Evolutionary conservation across 176 grass and related monocot species (phyloP).

Genomic region (Panicum miliaceum): DNA sequence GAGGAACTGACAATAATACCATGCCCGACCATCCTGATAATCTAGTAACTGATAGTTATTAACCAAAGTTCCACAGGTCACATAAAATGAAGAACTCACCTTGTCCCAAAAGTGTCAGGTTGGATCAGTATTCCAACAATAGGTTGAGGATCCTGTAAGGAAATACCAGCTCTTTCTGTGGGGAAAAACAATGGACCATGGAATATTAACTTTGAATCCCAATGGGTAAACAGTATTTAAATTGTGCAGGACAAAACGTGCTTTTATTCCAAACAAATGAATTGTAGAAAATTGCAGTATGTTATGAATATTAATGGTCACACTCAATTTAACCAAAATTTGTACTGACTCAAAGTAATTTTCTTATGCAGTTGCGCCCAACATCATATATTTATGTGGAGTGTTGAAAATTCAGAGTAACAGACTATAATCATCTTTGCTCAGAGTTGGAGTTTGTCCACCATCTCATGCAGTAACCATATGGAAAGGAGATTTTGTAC

Average conservation of each 20-base stretch:
- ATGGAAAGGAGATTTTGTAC: not conserved
- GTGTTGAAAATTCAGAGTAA: constrained; percentile 1
- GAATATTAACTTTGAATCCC: constrained; percentile 29
- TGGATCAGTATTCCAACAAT: constrained; percentile 92
- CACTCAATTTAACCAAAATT: not conserved
- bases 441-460: constrained; percentile 26
- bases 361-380: not conserved
- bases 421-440: constrained; percentile 14
- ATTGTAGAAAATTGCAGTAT: not conserved
- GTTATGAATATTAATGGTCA: not conserved
- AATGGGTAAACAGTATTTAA: constrained; percentile 14
- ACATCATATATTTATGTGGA: constrained; percentile 30
- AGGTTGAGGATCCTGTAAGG: constrained; percentile 68
- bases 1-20: constrained; percentile 32
- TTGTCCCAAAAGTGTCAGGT: constrained; percentile 72
- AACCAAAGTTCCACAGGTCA: constrained; percentile 23
- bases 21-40: constrained; percentile 9
- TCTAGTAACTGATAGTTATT: not conserved
- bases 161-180: constrained; percentile 66
- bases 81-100: constrained; percentile 50
- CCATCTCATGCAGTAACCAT: constrained; percentile 22
- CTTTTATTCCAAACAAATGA: constrained; percentile 24
- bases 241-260: constrained; percentile 11
- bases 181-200: constrained; percentile 24
- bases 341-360: constrained; percentile 37